Evolutionary conservation across 768 basidiomycete genomes (phyloP), one percentile per base, ranked within the genome.

Genomic region (Dictyophora rubrovolvata): DNA sequence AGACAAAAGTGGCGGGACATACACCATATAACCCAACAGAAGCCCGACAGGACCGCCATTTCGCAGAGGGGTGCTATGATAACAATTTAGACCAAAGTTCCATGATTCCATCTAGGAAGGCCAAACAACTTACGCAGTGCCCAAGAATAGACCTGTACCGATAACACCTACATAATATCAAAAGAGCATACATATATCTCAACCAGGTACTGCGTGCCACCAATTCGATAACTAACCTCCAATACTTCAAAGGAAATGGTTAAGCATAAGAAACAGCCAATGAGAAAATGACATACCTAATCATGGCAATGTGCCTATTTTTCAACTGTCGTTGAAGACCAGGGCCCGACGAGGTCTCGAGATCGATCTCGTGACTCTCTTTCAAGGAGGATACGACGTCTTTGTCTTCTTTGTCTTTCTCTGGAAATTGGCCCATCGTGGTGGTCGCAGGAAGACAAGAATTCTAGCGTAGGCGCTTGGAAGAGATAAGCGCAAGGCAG

Each of bases 281-380:
- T 37, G 8, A 51, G 22, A 6, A 23, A 5, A 14, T 11, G 8
- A 62, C 71, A 52, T 54, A 76, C 85, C 86, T 87, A 63, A 89
- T 89, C 87, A 89, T 88, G 53, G 87, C 85, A 60, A 90, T 77
- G 67, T 90, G 89, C 16, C 88, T 76, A 65, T 87, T 88, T 69
- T 86, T 86, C 63, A 86, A 72, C 69, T 86, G 84, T 52, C 84
- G 77, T 11, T 77, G 71, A 46, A 85, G 79, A 52, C 49, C 57
- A n/a, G 47, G 10, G 7, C 57, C 21, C n/a, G 21, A 35, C 5
- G 18, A 48, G 18, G 21, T 23, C 18, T 51, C 50, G 18, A 51
- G 21, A 20, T 51, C 50, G n/a, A n/a, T 20, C 17, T 46, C 49
- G 17, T 22, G n/a, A n/a, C 57, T 36, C 33, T 57, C 50, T 42